Evolutionary conservation across 768 basidiomycete genomes (phyloP).

Genomic region (Leccinum fibrillosum): DNA sequence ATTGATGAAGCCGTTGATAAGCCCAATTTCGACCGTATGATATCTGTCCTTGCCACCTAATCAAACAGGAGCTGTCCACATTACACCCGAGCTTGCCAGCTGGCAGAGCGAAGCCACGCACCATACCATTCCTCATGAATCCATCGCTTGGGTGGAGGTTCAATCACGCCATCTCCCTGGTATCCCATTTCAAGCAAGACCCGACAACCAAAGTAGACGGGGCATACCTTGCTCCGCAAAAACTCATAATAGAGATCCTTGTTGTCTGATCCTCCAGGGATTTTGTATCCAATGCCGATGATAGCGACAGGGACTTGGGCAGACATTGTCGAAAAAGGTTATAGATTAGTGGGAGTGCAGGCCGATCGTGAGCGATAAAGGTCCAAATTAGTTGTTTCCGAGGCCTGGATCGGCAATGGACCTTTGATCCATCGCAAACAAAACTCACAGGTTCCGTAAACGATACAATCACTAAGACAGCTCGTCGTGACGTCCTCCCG

Average conservation of each 20-base stretch:
- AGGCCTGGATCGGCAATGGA: too few relatives aligned
- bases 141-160: slow-evolving; percentile 28
- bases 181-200: neutral
- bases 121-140: slow-evolving; percentile 26
- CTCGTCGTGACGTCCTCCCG: too few relatives aligned
- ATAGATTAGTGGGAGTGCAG: neutral
- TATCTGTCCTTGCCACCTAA: too few relatives aligned
- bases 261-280: slow-evolving; percentile 31
- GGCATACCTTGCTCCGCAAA: slow-evolving; percentile 25
- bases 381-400: too few relatives aligned
- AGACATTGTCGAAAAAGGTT: slow-evolving; percentile 20
- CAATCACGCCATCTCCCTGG: slow-evolving; percentile 31
- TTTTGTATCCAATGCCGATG: slow-evolving; percentile 31
- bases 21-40: too few relatives aligned
- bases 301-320: slow-evolving; percentile 28
- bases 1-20: too few relatives aligned
- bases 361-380: neutral
- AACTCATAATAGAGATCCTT: slow-evolving; percentile 30
- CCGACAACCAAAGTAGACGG: neutral
- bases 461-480: too few relatives aligned
- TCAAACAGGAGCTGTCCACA: too few relatives aligned
- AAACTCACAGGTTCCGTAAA: too few relatives aligned
- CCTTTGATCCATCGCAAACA: too few relatives aligned
- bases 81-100: too few relatives aligned
- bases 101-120: too few relatives aligned